Evolutionary conservation across 2,329 filamentous ascomycete genomes (phyloP).

Genomic region (Sordariomycetes sp.): DNA sequence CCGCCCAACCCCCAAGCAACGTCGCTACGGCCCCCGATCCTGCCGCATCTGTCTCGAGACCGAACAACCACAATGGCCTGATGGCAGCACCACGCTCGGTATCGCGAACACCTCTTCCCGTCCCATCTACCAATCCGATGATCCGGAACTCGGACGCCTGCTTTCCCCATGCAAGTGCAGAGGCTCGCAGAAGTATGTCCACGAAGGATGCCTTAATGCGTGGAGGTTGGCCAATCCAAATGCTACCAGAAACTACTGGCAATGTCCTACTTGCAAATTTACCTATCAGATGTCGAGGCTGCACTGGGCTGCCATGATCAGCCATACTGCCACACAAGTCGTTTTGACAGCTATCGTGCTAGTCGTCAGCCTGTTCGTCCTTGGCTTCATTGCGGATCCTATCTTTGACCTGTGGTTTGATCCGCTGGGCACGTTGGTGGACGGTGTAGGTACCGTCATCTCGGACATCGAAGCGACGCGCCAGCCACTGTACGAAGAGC

Average conservation of each 20-base stretch:
- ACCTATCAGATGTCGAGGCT: slow-evolving; percentile 71
- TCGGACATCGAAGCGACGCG: slow-evolving; percentile 27
- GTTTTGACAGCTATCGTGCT: slow-evolving; percentile 65
- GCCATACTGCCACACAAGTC: slow-evolving; percentile 58
- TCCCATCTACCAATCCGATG: slow-evolving; percentile 61
- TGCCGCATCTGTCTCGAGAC: slow-evolving; percentile 86
- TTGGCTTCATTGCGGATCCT: slow-evolving; percentile 89
- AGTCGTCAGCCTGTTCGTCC: slow-evolving; percentile 61
- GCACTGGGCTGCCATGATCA: slow-evolving; percentile 62
- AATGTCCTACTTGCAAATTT: slow-evolving; percentile 83
- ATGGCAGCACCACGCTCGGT: slow-evolving; percentile 19
- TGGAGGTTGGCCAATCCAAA: slow-evolving; percentile 71
- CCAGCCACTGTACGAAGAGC: slow-evolving; percentile 33
- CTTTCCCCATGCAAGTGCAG: slow-evolving; percentile 90
- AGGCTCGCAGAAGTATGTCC: slow-evolving; percentile 87
- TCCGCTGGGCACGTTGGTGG: slow-evolving; percentile 54
- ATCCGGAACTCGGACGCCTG: slow-evolving; percentile 64
- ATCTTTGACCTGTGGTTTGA: slow-evolving; percentile 85
- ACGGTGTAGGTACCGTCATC: slow-evolving; percentile 36
- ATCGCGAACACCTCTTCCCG: slow-evolving; percentile 21
- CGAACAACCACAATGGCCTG: slow-evolving; percentile 39
- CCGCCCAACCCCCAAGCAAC: slow-evolving; percentile 1
- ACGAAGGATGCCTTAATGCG: slow-evolving; percentile 76
- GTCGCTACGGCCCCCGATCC: slow-evolving; percentile 59
- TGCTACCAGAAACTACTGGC: slow-evolving; percentile 64